Base-by-base conservation (phyloP, 495 filamentous ascomycete genomes). In the Penicillium pulvis region DNA sequence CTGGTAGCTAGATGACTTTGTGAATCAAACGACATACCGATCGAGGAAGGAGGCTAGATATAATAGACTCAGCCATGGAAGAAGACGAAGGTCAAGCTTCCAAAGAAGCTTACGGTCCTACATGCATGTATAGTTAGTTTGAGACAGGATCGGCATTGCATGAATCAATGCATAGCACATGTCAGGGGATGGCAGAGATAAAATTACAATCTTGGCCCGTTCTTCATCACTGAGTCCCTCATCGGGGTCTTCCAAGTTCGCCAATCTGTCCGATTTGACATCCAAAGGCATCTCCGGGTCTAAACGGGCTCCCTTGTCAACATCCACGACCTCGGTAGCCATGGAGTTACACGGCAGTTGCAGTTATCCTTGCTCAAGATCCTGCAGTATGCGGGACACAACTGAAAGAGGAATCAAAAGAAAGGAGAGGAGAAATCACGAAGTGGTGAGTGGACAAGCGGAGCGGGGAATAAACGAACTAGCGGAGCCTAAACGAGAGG, bases 11-110 rank as follows among this genome's bases (percentile, higher is more conserved):
- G 24, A n/a, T 19, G 4, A 7, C 9, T 12, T 7, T 12, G 6
- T 2, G 42, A 4, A 3, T 16, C 2, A 24, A 4, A 51, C 23
- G n/a, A 51, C 66, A 20, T 44, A 76, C 48, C 92, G 81, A 70
- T 95, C 92, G 30, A 97, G 80, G 69, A 97, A 97, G 23, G 88
- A 87, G 19, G 90, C 80, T 9, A 96, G 81, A 67, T 96, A 97
- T 26, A 97, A 83, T 30, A 97, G 76, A 66, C 87, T 90, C 20
- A 95, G 83, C 90, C 89, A 93, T 31, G 90, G 90, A 26, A 94
- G 87, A 7, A 93, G 79, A 11, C 77, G 79, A 19, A 85, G 54
- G 60, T 93, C 90, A 6, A 93, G 79, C 66, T 86, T 89, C 79
- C 87, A 81, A 0, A 93, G 62, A 3, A 94, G 78, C 44, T 78